Conservation (phyloP, 306 rosid genomes). For the Ochetophila trinervis region DNA sequence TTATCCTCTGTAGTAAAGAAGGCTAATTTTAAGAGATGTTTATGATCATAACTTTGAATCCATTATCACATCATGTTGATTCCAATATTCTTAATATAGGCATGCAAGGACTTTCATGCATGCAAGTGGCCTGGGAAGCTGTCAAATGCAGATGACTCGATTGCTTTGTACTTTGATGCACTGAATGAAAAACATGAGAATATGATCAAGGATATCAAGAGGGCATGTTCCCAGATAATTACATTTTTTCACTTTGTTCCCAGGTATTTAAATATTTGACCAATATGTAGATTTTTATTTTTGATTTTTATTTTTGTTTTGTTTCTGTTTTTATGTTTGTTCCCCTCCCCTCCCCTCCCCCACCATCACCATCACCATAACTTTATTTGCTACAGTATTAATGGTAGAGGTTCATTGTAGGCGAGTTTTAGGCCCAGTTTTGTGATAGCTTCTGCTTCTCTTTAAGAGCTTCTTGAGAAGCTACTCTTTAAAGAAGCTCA, state of each 20-base stretch:
- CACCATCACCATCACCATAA: too few relatives aligned
- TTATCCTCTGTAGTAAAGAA: conserved; percentile 15
- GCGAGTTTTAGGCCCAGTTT: too few relatives aligned
- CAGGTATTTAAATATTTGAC: conserved; percentile 42
- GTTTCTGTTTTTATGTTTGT: too few relatives aligned
- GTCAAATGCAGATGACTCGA: conserved; percentile 64
- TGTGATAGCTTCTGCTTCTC: too few relatives aligned
- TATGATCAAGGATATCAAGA: conserved; percentile 51
- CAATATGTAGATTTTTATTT: conserved; percentile 2
- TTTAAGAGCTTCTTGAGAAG: too few relatives aligned
- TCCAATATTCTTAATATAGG: conserved; percentile 38
- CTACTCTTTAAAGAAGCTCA: too few relatives aligned
- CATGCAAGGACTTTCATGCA: conserved; percentile 80
- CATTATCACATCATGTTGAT: conserved; percentile 3
- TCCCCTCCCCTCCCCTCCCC: too few relatives aligned
- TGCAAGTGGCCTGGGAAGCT: conserved; percentile 76
- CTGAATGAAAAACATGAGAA: conserved; percentile 56
- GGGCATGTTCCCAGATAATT: conserved; percentile 57
- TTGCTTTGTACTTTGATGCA: conserved; percentile 69
- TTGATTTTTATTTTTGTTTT: not conserved
- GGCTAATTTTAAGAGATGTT: conserved; percentile 8
- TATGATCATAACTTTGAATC: too few relatives aligned
- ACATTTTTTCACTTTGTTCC: conserved; percentile 93
- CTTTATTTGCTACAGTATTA: too few relatives aligned
- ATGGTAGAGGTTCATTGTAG: too few relatives aligned